These are phyloP conservation scores for Penstemon newberryi DNA, from an alignment of 257 asterid species.

Conservation along the genomic window DNA sequence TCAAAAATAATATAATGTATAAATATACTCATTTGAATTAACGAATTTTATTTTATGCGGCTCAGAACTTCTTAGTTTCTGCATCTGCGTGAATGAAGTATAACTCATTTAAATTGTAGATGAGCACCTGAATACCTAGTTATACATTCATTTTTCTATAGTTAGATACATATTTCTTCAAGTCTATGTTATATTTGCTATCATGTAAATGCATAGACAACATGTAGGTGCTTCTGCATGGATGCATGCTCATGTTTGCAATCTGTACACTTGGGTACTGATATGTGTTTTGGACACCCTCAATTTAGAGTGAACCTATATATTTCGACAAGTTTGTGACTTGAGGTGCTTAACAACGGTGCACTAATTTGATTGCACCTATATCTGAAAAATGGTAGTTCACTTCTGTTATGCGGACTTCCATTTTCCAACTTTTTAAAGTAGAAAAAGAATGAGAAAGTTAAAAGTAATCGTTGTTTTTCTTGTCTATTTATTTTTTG, in stretches of 20 bases:
- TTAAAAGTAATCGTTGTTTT: constrained; percentile 1
- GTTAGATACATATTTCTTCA: not conserved
- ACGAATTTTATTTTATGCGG: no score
- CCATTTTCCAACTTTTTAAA: not conserved
- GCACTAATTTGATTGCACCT: no score
- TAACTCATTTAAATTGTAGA: not conserved
- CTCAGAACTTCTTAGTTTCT: no score
- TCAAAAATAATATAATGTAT: no score
- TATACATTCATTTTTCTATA: not conserved
- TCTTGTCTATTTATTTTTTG: constrained; percentile 17
- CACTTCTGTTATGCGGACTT: no score
- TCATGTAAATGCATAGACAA: not conserved
- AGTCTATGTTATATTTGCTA: not conserved
- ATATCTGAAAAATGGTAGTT: no score
- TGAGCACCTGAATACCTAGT: not conserved
- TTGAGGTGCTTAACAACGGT: not conserved
- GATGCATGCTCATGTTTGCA: constrained; percentile 3
- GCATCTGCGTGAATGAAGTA: not conserved
- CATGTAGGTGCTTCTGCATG: constrained; percentile 6
- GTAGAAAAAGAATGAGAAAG: not conserved
- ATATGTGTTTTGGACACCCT: not conserved
- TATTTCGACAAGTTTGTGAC: constrained; percentile 4
- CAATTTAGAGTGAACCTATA: not conserved
- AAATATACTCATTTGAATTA: no score
- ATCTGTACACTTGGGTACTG: not conserved